Evolutionary conservation across 2,329 filamentous ascomycete genomes (phyloP), one percentile per base, ranked within the genome.

Genomic region (Cadophora sp.): DNA sequence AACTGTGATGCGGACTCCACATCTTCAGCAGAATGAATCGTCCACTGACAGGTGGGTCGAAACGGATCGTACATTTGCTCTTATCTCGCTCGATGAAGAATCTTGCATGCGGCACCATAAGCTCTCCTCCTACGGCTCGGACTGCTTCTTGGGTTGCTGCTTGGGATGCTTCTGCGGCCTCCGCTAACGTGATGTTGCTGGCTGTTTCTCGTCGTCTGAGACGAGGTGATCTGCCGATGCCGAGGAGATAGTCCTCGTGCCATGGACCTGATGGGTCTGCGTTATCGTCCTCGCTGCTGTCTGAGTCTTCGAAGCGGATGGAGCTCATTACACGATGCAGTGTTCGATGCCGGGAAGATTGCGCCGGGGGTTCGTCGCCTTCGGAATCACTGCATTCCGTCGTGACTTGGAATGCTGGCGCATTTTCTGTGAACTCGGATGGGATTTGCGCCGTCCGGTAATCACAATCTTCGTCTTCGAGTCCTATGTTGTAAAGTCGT

Each of bases 21-120:
- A 97, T 88, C 83, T 97, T 97, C 71, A 98, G 83, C 51, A 97
- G 80, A 63, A 98, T 91, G 78, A 92, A 97, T 66, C 92, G 87
- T 5, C 92, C 92, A 12, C 92, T 93, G 68, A 96, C 87, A 0
- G 92, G 91, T 66, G 93, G 92, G 74, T 94, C 88, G 74, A 98
- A 97, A 68, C 88, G 90, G 74, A 98, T 91, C 16, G 91, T 94
- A 74, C 96, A 95, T 79, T 91, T 93, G 81, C 89, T 93, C 81
- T 93, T 94, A 74, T 91, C 87, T 78, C 89, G 88, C 75, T 92
- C 90, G 65, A 97, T 97, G 76, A 90, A 91, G 80, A 98, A 97
- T 31, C 88, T 87, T 2, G 93, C 93, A 78, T 93, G 89, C 0
- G 93, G 93, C 40, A 84, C 84, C 79, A 94, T 85, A 4, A 92